Evolutionary conservation across 805 yeast species (phyloP), one percentile per base, ranked within the genome.

Genomic region (Starmera dryadoides): DNA sequence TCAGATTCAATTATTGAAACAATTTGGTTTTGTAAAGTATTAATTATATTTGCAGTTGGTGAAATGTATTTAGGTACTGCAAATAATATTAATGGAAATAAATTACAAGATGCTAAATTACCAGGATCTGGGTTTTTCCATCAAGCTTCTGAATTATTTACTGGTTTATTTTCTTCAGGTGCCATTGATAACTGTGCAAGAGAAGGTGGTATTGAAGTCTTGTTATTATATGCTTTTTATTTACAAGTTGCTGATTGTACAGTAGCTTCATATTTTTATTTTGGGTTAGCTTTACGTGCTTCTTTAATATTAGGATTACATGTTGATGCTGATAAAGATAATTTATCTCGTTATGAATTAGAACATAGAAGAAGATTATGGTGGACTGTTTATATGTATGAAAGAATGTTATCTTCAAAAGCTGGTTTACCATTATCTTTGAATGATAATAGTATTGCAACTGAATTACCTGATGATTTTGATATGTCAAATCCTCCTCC

Each of bases 331-430:
- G 89, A 82, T 43, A 76, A 77, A 48, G 86, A 79, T 45, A 76
- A 69, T 28, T 65, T 84, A 16, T 68, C 79, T 26, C 69, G 77
- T 45, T 73, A 75, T 48, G 91, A 82, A 65, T 79, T 83, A 47
- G 95, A 89, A 47, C 88, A 85, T 58, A 70, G 95, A 37, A 73
- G 95, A 53, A 73, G 89, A 42, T 60, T 86, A 28, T 88, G 91
- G 66, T 88, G 96, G 96, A 81, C 88, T 32, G 78, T 82, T 25
- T 87, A 86, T 60, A 77, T 81, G 59, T 75, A 86, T 49, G 97
- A 88, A 61, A 63, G 91, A 58, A 83, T 84, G 91, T 60, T 84
- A 31, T 81, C 87, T 6, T 81, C 89, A 11, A 84, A 84, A 52
- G 89, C 89, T 0, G 94, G 94, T 1, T 60, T 84, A 20, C 94